Base-by-base conservation (phyloP, 305 asterid species). In the Fraxinus albicans region DNA sequence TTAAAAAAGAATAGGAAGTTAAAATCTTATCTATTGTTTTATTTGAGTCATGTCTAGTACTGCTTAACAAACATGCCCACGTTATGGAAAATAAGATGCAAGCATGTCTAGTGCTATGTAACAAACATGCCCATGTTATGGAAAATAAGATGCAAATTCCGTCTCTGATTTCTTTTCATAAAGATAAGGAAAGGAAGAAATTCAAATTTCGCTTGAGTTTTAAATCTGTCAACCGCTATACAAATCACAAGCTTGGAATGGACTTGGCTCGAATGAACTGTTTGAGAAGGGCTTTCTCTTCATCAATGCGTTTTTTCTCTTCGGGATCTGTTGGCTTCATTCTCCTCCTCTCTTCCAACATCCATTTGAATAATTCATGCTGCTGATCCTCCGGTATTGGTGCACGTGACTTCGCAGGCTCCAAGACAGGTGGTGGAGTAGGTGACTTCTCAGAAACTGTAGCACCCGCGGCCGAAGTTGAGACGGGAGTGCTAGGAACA, bases 301-400 rank as follows among this genome's bases (percentile, higher is more conserved):
- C 99, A 27, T 95, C 98, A 33, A 90, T 91, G 70, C 88, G 92
- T 38, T 84, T 94, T 83, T 81, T 94, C 94, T 96, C 99, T 81
- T 89, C 94, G 0, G 90, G 83, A 23, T 93, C 93, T 88, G 73
- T 88, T 42, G 98, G 94, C 86, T 91, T 90, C 82, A 84, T 81
- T 85, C 88, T 94, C 84, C 99, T 92, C 92, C 90, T 93, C 90
- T 96, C 98, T 84, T 93, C 98, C 74, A 96, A 86, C 63, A 96
- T 85, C 99, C 98, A 96, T 87, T 90, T 92, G 85, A 90, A 89
- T 78, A 96, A 84, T 80, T 93, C 98, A 5, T 89, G 92, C 77
- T 92, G 98, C 85, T 90, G 94, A 75, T 87, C 90, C 85, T 85
- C 93, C 0, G 96, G 95, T 81, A 94, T 88, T n/a, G 94, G 97